Conservation (phyloP, 106 monocot genomes). For the Phalaenopsis equestris region DNA sequence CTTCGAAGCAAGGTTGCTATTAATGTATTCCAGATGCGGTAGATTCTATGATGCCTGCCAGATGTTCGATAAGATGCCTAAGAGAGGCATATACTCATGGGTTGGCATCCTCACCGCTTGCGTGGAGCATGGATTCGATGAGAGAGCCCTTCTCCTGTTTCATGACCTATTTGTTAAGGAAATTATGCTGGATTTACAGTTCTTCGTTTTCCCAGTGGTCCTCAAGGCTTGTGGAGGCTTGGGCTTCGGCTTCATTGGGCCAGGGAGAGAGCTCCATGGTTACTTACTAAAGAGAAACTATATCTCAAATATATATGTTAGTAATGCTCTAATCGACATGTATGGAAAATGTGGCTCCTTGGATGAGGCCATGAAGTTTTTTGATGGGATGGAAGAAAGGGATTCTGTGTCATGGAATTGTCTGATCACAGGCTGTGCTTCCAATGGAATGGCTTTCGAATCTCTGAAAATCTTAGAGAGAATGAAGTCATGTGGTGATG, state of each 20-base stretch:
- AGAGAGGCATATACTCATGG: slow-evolving; percentile 36
- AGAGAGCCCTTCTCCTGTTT: slow-evolving; percentile 19
- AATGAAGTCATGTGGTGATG: slow-evolving; percentile 16
- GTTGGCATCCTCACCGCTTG: slow-evolving; percentile 21
- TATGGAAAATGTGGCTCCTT: slow-evolving; percentile 36
- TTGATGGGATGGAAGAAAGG: slow-evolving; percentile 29
- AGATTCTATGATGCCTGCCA: slow-evolving; percentile 7
- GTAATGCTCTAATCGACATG: slow-evolving; percentile 45
- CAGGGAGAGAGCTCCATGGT: slow-evolving; percentile 36
- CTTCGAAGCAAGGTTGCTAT: slow-evolving; percentile 33
- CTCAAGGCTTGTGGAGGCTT: slow-evolving; percentile 29
- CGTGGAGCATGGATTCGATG: slow-evolving; percentile 16
- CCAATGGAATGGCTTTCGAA: slow-evolving; percentile 22
- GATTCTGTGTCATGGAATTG: slow-evolving; percentile 49
- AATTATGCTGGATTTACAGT: slow-evolving; percentile 25
- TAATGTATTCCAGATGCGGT: slow-evolving; percentile 30
- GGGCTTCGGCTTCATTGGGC: slow-evolving; percentile 1
- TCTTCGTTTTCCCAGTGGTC: slow-evolving; percentile 40
- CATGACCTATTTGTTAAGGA: slow-evolving; percentile 7
- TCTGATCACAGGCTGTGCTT: slow-evolving; percentile 20
- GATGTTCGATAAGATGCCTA: slow-evolving; percentile 48
- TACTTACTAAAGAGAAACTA: slow-evolving; percentile 25
- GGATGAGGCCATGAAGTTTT: slow-evolving; percentile 20
- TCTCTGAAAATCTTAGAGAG: slow-evolving; percentile 22
- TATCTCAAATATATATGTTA: slow-evolving; percentile 27